phyloP scores from a whole-genome alignment of 768 basidiomycete genomes.

The Astraeus odoratus region DNA sequence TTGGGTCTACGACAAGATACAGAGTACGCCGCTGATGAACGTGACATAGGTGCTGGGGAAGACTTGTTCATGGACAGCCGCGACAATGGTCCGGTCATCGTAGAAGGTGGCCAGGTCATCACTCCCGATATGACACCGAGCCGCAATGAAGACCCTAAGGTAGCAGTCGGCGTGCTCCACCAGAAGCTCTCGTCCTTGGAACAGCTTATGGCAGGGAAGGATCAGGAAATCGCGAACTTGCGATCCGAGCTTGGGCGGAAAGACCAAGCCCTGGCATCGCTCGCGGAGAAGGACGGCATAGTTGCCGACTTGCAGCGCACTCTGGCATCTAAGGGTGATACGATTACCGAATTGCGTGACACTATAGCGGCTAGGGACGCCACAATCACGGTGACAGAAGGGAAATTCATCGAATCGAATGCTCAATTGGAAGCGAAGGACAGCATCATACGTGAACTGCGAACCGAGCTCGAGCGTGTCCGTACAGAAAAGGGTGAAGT shows the following conservation, averaged over 20 bases:
- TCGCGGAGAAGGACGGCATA: not conserved
- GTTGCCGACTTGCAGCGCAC: not conserved
- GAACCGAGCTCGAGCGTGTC: too few species aligned
- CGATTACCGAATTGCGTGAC: not conserved
- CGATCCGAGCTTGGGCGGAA: conserved; percentile 14
- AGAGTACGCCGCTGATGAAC: conserved; percentile 4
- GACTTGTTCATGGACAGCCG: not conserved
- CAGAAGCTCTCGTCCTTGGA: conserved; percentile 12
- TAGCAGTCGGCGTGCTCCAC: conserved; percentile 2
- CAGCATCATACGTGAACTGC: too few species aligned
- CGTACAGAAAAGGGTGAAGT: too few species aligned
- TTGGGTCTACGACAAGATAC: conserved; percentile 5
- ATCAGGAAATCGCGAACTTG: conserved; percentile 18
- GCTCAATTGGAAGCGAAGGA: too few species aligned
- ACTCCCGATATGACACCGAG: conserved; percentile 2
- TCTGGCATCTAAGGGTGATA: not conserved
- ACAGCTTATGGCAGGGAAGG: conserved; percentile 19
- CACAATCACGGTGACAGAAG: not conserved
- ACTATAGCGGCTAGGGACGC: not conserved
- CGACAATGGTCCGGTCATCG: not conserved
- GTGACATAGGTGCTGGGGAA: conserved; percentile 15
- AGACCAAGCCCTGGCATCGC: conserved; percentile 6
- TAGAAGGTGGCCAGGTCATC: conserved; percentile 1
- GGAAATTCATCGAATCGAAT: too few species aligned
- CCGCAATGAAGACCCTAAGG: not conserved